A percentile compares a stretch with the other conserved stretches of the same genome.
Conservation (phyloP, 2,329 filamentous ascomycete species). For the Trichoderma asperellum region DNA sequence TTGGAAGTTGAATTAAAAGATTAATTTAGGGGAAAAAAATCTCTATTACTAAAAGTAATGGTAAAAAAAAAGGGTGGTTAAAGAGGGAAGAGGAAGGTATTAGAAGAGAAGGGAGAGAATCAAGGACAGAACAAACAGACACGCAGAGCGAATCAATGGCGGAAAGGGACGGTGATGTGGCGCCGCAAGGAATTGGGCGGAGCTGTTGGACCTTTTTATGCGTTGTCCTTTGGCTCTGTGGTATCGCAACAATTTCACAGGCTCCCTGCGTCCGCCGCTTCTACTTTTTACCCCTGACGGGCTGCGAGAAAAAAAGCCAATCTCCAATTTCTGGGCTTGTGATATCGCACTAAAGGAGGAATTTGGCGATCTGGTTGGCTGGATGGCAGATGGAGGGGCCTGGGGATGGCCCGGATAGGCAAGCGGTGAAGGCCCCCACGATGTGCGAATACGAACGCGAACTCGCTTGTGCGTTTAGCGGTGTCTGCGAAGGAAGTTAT, state of each 20-base stretch:
- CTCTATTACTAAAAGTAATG: not conserved
- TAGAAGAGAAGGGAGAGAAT: not conserved
- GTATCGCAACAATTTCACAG: conserved; percentile 22
- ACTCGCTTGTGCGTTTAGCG: conserved; percentile 12
- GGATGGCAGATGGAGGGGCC: not conserved
- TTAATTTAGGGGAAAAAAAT: not conserved
- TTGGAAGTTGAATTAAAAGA: conserved; percentile 9
- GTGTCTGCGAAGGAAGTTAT: not conserved
- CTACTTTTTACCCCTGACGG: conserved; percentile 25
- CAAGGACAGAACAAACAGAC: conserved; percentile 5
- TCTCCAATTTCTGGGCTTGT: conserved; percentile 28
- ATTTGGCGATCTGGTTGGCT: conserved; percentile 23
- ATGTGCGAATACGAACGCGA: conserved; percentile 42
- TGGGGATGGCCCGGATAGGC: conserved; percentile 25
- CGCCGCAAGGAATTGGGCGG: conserved; percentile 14
- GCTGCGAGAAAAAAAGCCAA: conserved; percentile 19
- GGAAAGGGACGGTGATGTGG: not conserved
- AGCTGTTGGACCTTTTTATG: conserved; percentile 24
- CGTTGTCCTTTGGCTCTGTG: conserved; percentile 1
- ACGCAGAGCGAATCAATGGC: conserved; percentile 1
- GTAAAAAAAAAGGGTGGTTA: not conserved
- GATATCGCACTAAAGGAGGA: conserved; percentile 22
- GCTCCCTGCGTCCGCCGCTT: conserved; percentile 3
- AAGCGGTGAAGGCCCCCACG: conserved; percentile 29
- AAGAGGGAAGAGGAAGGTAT: not conserved